A percentile compares a stretch with the other conserved stretches of the same genome.
Conservation (phyloP, 2,329 filamentous ascomycete genomes). For the Fonsecaea pugnacius region DNA sequence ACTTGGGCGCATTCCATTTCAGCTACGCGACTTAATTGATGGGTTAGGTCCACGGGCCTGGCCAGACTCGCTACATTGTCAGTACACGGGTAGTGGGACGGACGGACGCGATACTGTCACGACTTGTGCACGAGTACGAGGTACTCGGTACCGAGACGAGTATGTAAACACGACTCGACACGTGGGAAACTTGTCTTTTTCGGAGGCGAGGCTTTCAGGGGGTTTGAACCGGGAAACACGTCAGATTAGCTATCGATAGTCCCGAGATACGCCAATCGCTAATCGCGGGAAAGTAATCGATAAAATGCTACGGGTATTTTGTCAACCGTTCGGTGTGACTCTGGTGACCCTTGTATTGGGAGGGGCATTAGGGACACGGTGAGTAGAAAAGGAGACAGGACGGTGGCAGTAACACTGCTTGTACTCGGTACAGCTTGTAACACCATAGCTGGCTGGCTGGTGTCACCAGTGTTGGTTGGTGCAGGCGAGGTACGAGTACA, state of each 20-base stretch:
- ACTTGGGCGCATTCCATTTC: constrained; percentile 29
- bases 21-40: constrained; percentile 27
- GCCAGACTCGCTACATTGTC: too few species aligned
- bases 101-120: too few species aligned
- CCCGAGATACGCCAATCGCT: not conserved
- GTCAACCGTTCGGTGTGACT: not conserved
- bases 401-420: not conserved
- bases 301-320: not conserved
- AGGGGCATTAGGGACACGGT: too few species aligned
- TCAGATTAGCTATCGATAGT: not conserved
- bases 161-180: not conserved
- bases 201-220: not conserved
- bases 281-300: not conserved
- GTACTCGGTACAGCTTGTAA: too few species aligned
- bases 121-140: too few species aligned
- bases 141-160: too few species aligned
- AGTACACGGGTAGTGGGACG: too few species aligned
- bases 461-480: too few species aligned
- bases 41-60: too few species aligned
- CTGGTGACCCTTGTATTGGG: not conserved
- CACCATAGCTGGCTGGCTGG: too few species aligned
- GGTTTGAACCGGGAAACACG: not conserved
- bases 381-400: not conserved
- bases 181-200: not conserved
- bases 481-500: too few species aligned